Conservation (phyloP, 345 rosid genomes). For the Psidium friedrichsthalianum region DNA sequence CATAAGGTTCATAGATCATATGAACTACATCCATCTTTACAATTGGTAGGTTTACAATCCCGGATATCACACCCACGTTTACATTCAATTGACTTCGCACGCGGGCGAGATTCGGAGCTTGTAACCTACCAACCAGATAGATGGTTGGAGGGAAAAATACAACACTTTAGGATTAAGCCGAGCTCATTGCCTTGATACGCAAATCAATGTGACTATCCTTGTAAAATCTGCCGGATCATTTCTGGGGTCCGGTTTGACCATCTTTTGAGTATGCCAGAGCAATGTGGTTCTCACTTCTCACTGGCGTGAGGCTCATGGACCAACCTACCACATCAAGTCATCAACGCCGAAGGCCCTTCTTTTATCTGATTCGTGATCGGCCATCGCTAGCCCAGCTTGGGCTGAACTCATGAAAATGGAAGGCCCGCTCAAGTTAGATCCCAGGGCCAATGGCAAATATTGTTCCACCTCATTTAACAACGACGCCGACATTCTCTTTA, state of each 20-base stretch:
- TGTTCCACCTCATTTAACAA: accelerated
- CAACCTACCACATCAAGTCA: background rate
- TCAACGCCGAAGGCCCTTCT: background rate
- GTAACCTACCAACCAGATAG: background rate
- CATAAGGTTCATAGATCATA: no score
- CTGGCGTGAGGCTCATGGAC: background rate
- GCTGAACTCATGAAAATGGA: background rate
- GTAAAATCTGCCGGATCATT: background rate
- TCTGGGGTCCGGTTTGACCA: background rate
- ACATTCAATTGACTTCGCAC: background rate
- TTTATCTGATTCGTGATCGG: background rate
- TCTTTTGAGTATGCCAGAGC: background rate
- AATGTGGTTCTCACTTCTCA: background rate
- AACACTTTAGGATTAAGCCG: background rate
- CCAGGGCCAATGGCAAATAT: background rate
- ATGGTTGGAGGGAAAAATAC: background rate
- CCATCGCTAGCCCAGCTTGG: background rate
- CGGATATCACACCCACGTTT: background rate
- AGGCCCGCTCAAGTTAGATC: background rate
- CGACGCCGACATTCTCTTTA: accelerated
- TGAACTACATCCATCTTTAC: no score
- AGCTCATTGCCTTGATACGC: background rate
- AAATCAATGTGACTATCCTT: background rate
- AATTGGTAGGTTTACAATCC: background rate
- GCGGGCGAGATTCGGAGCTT: background rate